phyloP scores from a whole-genome alignment of 1,139 yeast genomes.

The Saccharomyces hybrid region DNA sequence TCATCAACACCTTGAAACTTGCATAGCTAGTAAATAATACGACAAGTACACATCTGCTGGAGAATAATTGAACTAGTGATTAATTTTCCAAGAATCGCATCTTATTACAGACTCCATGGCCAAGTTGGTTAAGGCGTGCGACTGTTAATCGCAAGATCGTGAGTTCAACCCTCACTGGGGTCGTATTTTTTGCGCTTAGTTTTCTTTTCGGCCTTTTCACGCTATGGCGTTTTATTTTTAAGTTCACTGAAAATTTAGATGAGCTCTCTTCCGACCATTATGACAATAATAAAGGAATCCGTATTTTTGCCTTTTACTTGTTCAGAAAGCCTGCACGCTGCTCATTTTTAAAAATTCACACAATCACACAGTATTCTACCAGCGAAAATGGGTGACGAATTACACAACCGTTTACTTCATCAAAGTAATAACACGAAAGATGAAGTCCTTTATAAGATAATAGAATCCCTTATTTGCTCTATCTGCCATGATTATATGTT shows the following conservation, averaged over 20 bases:
- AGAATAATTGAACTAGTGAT: too few species aligned
- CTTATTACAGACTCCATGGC: constrained; percentile 19
- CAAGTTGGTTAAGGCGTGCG: constrained; percentile 28
- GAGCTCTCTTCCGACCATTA: neutral
- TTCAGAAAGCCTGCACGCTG: too few species aligned
- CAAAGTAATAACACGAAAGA: constrained; percentile 14
- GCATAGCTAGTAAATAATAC: too few species aligned
- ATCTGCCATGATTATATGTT: constrained; percentile 31
- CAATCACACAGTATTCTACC: too few species aligned
- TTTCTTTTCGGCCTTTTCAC: constrained; percentile 5
- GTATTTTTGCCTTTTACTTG: too few species aligned
- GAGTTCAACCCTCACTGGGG: constrained; percentile 29
- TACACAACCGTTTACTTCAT: constrained; percentile 7
- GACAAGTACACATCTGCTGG: too few species aligned
- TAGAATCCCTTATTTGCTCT: constrained; percentile 24
- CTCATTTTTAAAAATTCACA: too few species aligned
- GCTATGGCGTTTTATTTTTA: neutral
- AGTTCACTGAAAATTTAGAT: neutral
- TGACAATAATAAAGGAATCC: too few species aligned
- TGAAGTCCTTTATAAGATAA: constrained; percentile 14
- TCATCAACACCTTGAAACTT: too few species aligned
- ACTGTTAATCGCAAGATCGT: constrained; percentile 29
- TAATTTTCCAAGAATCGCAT: too few species aligned
- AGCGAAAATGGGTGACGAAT: constrained; percentile 4
- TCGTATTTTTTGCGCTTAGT: constrained; percentile 8